Percentiles rank a stretch among this genome's conserved stretches.
These are phyloP conservation scores for Starmerella floricola DNA, from an alignment of 805 yeast species.

Conservation along the genomic window DNA sequence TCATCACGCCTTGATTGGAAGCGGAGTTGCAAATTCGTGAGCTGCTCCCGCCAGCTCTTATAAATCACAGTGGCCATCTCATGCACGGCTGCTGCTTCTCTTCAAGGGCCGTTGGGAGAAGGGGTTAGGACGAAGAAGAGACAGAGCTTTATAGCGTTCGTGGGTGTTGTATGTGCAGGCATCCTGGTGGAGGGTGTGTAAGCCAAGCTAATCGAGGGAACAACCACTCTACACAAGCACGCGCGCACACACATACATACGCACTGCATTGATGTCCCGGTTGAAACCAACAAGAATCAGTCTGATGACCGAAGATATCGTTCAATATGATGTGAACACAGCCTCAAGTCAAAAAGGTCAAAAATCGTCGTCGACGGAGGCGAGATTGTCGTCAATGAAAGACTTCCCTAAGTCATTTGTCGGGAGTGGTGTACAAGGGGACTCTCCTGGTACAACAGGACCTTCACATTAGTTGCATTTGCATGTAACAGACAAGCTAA, in stretches of 20 bases:
- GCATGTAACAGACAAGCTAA: background rate
- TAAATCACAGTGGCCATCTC: background rate
- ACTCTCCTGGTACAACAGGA: background rate
- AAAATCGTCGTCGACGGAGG: background rate
- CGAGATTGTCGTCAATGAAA: background rate
- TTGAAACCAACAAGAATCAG: constrained; percentile 44
- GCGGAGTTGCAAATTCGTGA: background rate
- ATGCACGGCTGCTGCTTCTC: background rate
- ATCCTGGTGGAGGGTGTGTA: too few relatives aligned
- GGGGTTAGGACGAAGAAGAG: too few relatives aligned
- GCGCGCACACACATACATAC: background rate
- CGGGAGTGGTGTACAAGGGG: background rate
- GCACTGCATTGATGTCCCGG: constrained; percentile 4
- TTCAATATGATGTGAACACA: constrained; percentile 35
- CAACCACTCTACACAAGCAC: background rate
- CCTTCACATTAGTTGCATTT: background rate
- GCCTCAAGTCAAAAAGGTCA: background rate
- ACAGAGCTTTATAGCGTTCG: too few relatives aligned
- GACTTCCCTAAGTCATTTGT: background rate
- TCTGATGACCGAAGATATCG: constrained; percentile 43
- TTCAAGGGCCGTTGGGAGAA: background rate
- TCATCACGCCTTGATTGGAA: background rate
- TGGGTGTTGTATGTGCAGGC: too few relatives aligned
- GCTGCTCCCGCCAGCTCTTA: background rate
- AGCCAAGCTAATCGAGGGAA: too few relatives aligned